Evolutionary conservation across 2,329 filamentous ascomycete species (phyloP).

Genomic region (Fusarium annulatum): DNA sequence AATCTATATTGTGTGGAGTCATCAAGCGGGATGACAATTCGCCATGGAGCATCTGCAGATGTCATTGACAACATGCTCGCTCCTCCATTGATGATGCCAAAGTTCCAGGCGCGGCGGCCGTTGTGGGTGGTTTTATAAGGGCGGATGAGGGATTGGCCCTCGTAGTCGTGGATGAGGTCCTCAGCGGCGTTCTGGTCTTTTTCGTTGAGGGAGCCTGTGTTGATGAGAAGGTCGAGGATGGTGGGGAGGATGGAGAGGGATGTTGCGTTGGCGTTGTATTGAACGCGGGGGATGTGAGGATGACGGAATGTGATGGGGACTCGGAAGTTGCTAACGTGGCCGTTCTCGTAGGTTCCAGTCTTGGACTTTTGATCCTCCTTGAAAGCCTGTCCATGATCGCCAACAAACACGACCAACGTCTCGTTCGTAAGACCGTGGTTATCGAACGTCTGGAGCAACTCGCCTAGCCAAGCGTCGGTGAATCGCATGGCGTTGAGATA

Average conservation of each 20-base stretch:
- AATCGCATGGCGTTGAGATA: slow-evolving; percentile 51
- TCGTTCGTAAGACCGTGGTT: slow-evolving; percentile 49
- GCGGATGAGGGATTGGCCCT: slow-evolving; percentile 51
- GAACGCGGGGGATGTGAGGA: slow-evolving; percentile 47
- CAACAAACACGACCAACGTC: slow-evolving; percentile 49
- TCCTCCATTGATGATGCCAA: slow-evolving; percentile 50
- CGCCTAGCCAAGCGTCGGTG: slow-evolving; percentile 49
- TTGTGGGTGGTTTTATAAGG: slow-evolving; percentile 39
- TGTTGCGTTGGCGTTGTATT: slow-evolving; percentile 48
- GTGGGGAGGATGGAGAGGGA: slow-evolving; percentile 50
- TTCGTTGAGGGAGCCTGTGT: slow-evolving; percentile 48
- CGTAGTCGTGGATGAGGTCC: slow-evolving; percentile 48
- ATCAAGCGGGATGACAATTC: slow-evolving; percentile 49
- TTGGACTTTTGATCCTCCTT: slow-evolving; percentile 47
- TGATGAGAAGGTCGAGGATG: slow-evolving; percentile 51
- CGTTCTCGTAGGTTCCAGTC: slow-evolving; percentile 49
- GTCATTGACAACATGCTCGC: slow-evolving; percentile 49
- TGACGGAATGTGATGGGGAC: slow-evolving; percentile 51
- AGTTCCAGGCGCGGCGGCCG: slow-evolving; percentile 49
- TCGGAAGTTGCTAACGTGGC: slow-evolving; percentile 49
- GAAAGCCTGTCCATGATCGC: slow-evolving; percentile 51
- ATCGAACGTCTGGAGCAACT: slow-evolving; percentile 47
- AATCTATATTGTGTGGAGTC: slow-evolving; percentile 49
- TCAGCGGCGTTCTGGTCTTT: slow-evolving; percentile 41
- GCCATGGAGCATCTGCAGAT: slow-evolving; percentile 47